Percentiles rank a stretch among this genome's conserved stretches.
These are phyloP conservation scores for Ocimum tenuiflorum DNA, from an alignment of 257 asterid species.

Conservation along the genomic window DNA sequence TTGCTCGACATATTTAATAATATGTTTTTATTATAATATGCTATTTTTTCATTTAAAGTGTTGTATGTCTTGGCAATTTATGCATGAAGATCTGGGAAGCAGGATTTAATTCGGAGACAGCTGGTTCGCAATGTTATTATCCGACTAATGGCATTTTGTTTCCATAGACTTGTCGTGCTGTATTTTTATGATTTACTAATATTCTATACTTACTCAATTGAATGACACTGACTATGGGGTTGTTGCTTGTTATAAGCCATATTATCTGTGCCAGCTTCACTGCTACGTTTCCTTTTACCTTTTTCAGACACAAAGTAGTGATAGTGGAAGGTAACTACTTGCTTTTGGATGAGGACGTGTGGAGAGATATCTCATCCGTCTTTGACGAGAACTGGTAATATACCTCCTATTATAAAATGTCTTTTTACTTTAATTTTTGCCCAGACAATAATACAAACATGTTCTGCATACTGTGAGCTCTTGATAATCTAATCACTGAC, in stretches of 20 bases:
- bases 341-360: constrained; percentile 60
- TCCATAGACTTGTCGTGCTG: not conserved
- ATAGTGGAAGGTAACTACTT: constrained; percentile 92
- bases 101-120: too few species aligned
- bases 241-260: constrained; percentile 2
- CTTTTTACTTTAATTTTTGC: not conserved
- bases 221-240: not conserved
- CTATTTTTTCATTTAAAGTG: not conserved
- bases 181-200: constrained; percentile 8
- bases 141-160: not conserved
- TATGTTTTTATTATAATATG: not conserved
- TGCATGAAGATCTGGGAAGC: too few species aligned
- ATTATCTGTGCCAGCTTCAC: constrained; percentile 4
- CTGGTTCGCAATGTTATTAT: not conserved
- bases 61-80: not conserved
- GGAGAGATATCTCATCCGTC: constrained; percentile 69
- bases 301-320: constrained; percentile 74
- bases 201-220: not conserved
- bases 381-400: constrained; percentile 90
- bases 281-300: not conserved
- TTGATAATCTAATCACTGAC: not conserved
- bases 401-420: not conserved
- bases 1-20: not conserved
- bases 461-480: not conserved
- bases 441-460: not conserved